These are phyloP conservation scores for Dryadomyces quercus-mongolicae DNA, from an alignment of 2,329 filamentous ascomycete species.

Conservation along the genomic window DNA sequence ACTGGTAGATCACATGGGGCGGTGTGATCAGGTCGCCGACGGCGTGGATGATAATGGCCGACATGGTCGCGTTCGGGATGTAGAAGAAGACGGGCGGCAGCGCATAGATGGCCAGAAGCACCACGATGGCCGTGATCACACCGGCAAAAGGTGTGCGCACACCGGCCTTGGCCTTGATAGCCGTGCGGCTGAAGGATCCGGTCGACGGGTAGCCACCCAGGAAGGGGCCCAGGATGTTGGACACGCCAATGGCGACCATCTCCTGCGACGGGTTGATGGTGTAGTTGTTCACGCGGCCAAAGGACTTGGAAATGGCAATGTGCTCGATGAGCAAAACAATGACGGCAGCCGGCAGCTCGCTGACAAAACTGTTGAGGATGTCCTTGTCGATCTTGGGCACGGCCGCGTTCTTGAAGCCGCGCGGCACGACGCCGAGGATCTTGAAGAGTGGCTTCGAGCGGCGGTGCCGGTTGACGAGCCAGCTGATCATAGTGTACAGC, in stretches of 20 bases:
- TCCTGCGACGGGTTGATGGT: conserved; percentile 94
- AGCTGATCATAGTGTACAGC: conserved; percentile 85
- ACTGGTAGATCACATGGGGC: conserved; percentile 84
- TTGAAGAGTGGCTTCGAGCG: conserved; percentile 53
- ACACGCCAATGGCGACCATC: conserved; percentile 85
- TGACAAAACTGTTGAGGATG: conserved; percentile 57
- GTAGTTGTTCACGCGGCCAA: conserved; percentile 96
- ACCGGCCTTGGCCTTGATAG: conserved; percentile 75
- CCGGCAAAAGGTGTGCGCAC: conserved; percentile 70
- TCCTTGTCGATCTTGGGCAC: conserved; percentile 55
- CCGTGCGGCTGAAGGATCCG: conserved; percentile 58
- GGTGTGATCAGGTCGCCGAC: conserved; percentile 78
- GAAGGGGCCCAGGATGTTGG: conserved; percentile 84
- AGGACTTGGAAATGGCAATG: conserved; percentile 95
- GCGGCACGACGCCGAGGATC: conserved; percentile 65
- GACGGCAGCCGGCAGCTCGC: conserved; percentile 69
- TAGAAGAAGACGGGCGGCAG: conserved; percentile 70
- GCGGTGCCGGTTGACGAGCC: conserved; percentile 62
- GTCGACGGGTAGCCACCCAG: conserved; percentile 87
- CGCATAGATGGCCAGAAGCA: conserved; percentile 67
- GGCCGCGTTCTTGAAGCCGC: conserved; percentile 75
- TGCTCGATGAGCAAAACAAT: conserved; percentile 95
- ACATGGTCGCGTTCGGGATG: conserved; percentile 59
- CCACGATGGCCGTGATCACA: conserved; percentile 63
- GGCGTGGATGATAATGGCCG: conserved; percentile 73